Evolutionary conservation across 2,329 filamentous ascomycete genomes (phyloP), one percentile per base, ranked within the genome.

Genomic region (Dothideomycetes sp.): DNA sequence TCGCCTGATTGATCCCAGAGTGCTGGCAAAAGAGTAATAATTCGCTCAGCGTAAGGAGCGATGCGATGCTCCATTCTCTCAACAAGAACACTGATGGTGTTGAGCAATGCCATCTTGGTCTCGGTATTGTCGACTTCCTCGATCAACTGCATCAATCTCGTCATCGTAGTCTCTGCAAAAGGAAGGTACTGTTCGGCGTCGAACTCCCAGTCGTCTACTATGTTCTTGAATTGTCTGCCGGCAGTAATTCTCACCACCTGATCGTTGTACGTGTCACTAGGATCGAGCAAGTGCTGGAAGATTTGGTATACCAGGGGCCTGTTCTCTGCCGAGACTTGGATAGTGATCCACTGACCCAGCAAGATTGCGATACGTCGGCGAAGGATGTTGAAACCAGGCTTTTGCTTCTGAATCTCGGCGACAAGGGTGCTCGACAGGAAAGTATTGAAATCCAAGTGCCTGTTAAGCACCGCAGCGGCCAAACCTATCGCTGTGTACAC

Each of bases 401-500:
- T 67, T 46, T 71, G 65, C 38, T 78, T 75, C 55, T 93, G 87
- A 0, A 84, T 80, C 58, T 98, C 91, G 4, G 74, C 70, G 4
- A 84, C 77, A 22, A 98, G 68, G 0, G 83, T 87, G 4, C 78
- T 77, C 12, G 75, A 70, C 28, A 98, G 64, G 54, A 96, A 83
- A 1, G 70, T 60, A 55, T 93, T 82, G 62, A 96, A 96, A 60
- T 96, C 83, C 48, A 95, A 76, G 9, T 76, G 69, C 33, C 80
- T 68, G 45, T 80, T 72, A 12, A 96, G 67, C 27, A 88, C 79
- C 2, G 84, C 73, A 1, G 88, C 84, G 1, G 91, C 78, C 36
- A 95, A 71, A 3, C 89, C 88, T 64, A 98, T 81, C 9, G 89
- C 87, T 4, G 85, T 93, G 56, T 98, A 98, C 1, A 96, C 79